Evolutionary conservation across 106 monocot genomes (phyloP).

Genomic region (Allium sativum): DNA sequence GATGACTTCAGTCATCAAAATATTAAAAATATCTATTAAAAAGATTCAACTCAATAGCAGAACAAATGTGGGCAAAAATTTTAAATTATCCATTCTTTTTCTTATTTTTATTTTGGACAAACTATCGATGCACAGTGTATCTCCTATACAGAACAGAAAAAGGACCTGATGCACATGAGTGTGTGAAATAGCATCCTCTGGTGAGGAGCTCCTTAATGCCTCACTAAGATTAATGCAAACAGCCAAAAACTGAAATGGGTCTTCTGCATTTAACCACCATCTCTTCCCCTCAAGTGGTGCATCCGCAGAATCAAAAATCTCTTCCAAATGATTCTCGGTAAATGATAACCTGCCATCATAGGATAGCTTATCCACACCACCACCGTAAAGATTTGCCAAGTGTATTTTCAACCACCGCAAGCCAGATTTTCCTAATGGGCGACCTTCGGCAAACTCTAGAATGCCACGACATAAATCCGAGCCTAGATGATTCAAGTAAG

Average conservation of each 20-base stretch:
- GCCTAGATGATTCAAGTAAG: conserved; percentile 92
- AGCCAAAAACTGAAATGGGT: conserved; percentile 97
- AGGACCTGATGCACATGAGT: conserved; percentile 87
- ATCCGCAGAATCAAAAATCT: conserved; percentile 97
- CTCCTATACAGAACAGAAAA: not conserved
- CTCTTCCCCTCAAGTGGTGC: conserved; percentile 84
- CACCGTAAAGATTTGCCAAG: conserved; percentile 81
- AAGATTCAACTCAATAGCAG: too few relatives aligned
- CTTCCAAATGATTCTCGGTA: conserved; percentile 73
- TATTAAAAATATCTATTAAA: too few relatives aligned
- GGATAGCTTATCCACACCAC: conserved; percentile 86
- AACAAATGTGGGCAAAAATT: too few relatives aligned
- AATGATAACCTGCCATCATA: conserved; percentile 79
- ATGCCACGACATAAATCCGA: conserved; percentile 93
- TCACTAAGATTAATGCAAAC: conserved; percentile 96
- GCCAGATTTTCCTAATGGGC: conserved; percentile 72
- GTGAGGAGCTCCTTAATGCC: conserved; percentile 88
- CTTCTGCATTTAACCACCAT: conserved; percentile 96
- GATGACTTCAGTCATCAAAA: too few relatives aligned
- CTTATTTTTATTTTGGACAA: too few relatives aligned
- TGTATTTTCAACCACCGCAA: conserved; percentile 97
- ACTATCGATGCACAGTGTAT: too few relatives aligned
- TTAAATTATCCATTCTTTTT: too few relatives aligned
- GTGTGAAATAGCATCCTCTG: conserved; percentile 77
- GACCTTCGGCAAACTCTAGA: conserved; percentile 86